phyloP scores from a whole-genome alignment of 2,329 filamentous ascomycete species.

The Xylaria sp. region DNA sequence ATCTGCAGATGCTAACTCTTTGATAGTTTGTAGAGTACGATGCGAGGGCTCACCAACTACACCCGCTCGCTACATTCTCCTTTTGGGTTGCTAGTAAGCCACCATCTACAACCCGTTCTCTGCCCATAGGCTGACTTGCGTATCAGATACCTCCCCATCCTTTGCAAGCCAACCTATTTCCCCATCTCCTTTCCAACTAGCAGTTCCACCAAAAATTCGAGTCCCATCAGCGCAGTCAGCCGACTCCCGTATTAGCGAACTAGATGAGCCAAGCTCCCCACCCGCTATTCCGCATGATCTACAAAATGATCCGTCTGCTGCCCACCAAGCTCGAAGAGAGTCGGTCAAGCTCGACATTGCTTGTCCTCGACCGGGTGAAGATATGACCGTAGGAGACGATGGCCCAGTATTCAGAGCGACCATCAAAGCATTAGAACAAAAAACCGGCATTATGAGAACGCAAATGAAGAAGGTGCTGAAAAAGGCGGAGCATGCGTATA shows the following conservation, averaged over 20 bases:
- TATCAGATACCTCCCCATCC: constrained; percentile 49
- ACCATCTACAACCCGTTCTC: constrained; percentile 9
- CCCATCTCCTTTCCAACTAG: constrained; percentile 74
- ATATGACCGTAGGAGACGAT: constrained; percentile 85
- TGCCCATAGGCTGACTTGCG: constrained; percentile 29
- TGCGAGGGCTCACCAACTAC: constrained; percentile 84
- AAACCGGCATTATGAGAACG: constrained; percentile 89
- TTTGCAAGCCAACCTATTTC: constrained; percentile 65
- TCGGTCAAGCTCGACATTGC: constrained; percentile 85
- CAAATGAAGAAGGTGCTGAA: constrained; percentile 97
- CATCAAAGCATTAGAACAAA: constrained; percentile 94
- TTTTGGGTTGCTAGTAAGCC: constrained; percentile 88
- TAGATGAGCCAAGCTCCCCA: constrained; percentile 65
- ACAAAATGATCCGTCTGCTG: constrained; percentile 31
- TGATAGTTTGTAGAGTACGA: constrained; percentile 93
- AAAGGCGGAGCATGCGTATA: constrained; percentile 86
- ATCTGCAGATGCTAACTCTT: constrained; percentile 35
- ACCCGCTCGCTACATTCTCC: constrained; percentile 89
- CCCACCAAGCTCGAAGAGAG: constrained; percentile 46
- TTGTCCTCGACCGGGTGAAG: constrained; percentile 83
- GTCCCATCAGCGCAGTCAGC: constrained; percentile 87
- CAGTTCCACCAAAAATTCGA: constrained; percentile 76
- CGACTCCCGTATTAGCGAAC: constrained; percentile 81
- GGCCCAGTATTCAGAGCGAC: constrained; percentile 95
- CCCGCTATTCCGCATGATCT: constrained; percentile 48